phyloP scores from a whole-genome alignment of 2,329 filamentous ascomycete genomes.

The Cladophialophora psammophila region DNA sequence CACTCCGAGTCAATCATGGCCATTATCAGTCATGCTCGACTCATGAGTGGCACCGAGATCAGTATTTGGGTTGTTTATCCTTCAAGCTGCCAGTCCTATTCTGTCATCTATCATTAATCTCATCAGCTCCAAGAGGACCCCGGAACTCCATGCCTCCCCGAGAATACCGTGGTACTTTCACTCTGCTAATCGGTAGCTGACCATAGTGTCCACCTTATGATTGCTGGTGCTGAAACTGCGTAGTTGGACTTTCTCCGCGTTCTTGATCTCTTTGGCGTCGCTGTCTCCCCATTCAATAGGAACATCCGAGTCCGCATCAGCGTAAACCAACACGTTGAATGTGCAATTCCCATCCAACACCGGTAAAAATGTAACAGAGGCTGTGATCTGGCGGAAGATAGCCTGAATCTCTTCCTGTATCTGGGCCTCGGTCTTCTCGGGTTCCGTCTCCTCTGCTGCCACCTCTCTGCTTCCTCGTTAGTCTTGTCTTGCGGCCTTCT shows the following conservation, averaged over 20 bases:
- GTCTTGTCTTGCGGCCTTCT: background rate
- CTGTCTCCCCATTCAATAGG: constrained; percentile 99
- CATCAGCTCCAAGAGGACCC: constrained; percentile 5
- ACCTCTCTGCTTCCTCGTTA: constrained; percentile 42
- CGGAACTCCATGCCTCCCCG: constrained; percentile 22
- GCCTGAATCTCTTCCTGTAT: constrained; percentile 96
- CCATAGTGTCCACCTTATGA: constrained; percentile 91
- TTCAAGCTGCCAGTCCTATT: background rate
- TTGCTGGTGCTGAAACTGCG: constrained; percentile 95
- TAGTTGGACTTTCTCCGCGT: constrained; percentile 93
- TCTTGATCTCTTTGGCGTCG: constrained; percentile 94
- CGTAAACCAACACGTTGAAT: constrained; percentile 98
- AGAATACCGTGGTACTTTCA: constrained; percentile 38
- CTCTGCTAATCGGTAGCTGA: constrained; percentile 77
- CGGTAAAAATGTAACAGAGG: constrained; percentile 94
- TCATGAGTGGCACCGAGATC: background rate
- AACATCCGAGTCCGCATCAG: constrained; percentile 94
- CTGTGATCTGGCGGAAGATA: constrained; percentile 97
- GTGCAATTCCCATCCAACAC: constrained; percentile 95
- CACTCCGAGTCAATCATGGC: constrained; percentile 7
- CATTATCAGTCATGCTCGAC: background rate
- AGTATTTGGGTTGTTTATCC: background rate
- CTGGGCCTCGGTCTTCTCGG: constrained; percentile 87
- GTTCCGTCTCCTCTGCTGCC: constrained; percentile 38
- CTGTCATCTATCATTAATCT: background rate